Base-by-base conservation (phyloP, 140 eudicot species). In the Erigeron philadelphicus region DNA sequence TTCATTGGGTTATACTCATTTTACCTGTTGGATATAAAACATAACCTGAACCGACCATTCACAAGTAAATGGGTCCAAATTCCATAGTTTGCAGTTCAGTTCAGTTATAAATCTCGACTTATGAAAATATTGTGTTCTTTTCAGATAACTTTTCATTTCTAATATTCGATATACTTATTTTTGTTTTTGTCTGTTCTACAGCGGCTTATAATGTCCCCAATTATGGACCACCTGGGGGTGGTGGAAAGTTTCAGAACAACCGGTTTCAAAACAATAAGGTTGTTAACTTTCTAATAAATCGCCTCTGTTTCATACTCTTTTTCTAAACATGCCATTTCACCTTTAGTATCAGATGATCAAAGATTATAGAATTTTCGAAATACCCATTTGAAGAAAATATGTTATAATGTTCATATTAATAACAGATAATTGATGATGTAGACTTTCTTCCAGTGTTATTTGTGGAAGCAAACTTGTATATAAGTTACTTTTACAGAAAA, bases 181-280 rank as follows among this genome's bases (percentile, higher is more conserved):
- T 35, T 42, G 53, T 4, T 8, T 25, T 12, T 9, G 0, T 10
- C 47, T 54, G 38, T 41, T 54, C 10, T 18, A 31, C 65, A 69
- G 74, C 49, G 41, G 54, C 74, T 40, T 85, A 86, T 79, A 77
- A 75, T 75, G 81, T 81, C 44, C 71, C 80, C 67, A 81, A 85
- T 80, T 82, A 85, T 70, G 90, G 84, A 52, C 85, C 86, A 72
- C 75, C 80, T 78, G 95, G 90, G 17, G 86, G 56, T 66, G 87
- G 80, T 71, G 82, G 82, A 44, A 92, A 81, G 81, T 83, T 77
- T 67, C 95, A 78, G 76, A 84, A 72, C 70, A 76, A 72, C 68
- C 80, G 86, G 80, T 46, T 54, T 54, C 83, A 75, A 21, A 78
- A 70, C 19, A 61, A 38, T 61, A 38, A 61, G 67, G 67, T 61